Evolutionary conservation across 2,329 filamentous ascomycete species (phyloP).

Genomic region (Mollisia scopiformis): DNA sequence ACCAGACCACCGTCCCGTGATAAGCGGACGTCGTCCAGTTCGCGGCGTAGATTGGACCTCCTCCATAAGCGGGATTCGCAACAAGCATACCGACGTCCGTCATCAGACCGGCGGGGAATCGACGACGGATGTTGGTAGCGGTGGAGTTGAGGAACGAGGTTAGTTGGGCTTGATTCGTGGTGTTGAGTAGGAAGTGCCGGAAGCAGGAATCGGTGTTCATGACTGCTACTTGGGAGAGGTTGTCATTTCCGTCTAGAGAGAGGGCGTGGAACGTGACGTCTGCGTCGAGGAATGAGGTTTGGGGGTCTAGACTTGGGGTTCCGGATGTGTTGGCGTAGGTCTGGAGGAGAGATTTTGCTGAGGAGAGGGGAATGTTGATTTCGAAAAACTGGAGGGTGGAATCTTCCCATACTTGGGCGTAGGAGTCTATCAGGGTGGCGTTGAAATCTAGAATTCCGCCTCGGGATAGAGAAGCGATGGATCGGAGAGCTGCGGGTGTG

Average conservation of each 20-base stretch:
- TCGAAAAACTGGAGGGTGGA: constrained; percentile 61
- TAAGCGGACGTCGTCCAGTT: constrained; percentile 62
- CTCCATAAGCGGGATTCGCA: constrained; percentile 62
- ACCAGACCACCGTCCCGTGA: constrained; percentile 68
- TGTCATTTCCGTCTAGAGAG: constrained; percentile 55
- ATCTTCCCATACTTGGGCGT: constrained; percentile 65
- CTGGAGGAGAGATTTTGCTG: constrained; percentile 50
- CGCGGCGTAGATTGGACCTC: constrained; percentile 46
- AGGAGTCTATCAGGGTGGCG: constrained; percentile 46
- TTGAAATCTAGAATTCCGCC: constrained; percentile 49
- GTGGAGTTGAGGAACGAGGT: constrained; percentile 59
- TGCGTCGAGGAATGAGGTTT: constrained; percentile 44
- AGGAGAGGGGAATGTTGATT: constrained; percentile 43
- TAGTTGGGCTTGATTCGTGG: constrained; percentile 58
- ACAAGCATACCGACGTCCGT: constrained; percentile 60
- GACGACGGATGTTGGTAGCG: constrained; percentile 57
- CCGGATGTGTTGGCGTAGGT: constrained; percentile 48
- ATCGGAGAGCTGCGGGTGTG: constrained; percentile 61
- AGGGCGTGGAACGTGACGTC: constrained; percentile 58
- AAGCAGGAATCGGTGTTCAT: constrained; percentile 69
- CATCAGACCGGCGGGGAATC: constrained; percentile 61
- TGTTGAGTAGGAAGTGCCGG: constrained; percentile 64
- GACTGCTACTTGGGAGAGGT: constrained; percentile 53
- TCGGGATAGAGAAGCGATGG: constrained; percentile 55
- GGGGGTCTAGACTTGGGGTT: constrained; percentile 47